Base-by-base conservation (phyloP, 2,329 filamentous ascomycete species). In the Aspergillus melleus region DNA sequence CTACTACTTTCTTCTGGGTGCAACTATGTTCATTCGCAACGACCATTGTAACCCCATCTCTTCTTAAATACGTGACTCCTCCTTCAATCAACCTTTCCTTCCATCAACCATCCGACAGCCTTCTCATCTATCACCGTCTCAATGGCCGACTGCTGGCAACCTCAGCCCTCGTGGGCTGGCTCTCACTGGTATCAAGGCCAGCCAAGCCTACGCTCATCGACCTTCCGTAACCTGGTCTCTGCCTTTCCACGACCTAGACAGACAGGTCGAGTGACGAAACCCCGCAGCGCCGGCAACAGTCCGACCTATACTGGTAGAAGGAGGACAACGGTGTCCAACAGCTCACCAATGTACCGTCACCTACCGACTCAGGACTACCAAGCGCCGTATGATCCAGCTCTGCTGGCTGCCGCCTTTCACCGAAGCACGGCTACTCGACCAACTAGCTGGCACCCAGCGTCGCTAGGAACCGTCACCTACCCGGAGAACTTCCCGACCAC, bases 361-460 rank as follows among this genome's bases (percentile, higher is more conserved):
- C 42, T 49, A 16, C 49, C 55, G 39, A 55, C 52, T n/a, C 61
- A 66, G 50, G 49, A 50, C n/a, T 71, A 74, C 58, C 66, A 83
- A 61, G 76, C 76, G 32, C 68, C 81, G 49, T 78, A 84, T 59
- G 77, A 82, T 60, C 70, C 79, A 50, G 70, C 71, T 64, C 59
- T 78, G 61, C 68, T 81, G 64, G 71, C 78, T 57, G 71, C 63
- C 24, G 70, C 63, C 53, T 76, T 74, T 44, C 76, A 73, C 66
- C 61, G 56, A 16, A 46, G 52, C 52, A 73, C 76, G 69, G 74
- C 80, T 44, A 76, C 76, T 55, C 84, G 90, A 47, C 89, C 90
- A 6, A 79, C 90, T 50, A 92, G 89, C 79, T 92, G 90, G 90
- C 90, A 92, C 72, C 88, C 89, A 2, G 84, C 84, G 22, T 84